These are phyloP conservation scores for Xylaria sp. DNA, from an alignment of 2,329 filamentous ascomycete genomes.

Conservation along the genomic window DNA sequence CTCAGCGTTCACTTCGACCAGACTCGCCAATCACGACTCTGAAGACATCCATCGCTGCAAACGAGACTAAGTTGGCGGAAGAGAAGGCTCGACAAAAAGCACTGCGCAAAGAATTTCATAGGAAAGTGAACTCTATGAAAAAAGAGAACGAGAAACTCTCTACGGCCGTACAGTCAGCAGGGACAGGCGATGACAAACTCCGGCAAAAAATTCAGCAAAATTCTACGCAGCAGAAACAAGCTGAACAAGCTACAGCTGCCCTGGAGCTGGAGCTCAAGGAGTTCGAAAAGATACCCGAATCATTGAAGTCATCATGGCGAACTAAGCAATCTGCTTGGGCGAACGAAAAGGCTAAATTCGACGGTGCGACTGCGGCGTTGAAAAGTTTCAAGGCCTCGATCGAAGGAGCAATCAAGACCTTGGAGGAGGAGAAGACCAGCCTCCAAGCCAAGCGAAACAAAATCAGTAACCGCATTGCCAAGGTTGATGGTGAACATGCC, in stretches of 20 bases:
- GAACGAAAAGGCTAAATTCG: constrained; percentile 68
- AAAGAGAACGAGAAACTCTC: constrained; percentile 79
- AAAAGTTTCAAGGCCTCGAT: constrained; percentile 69
- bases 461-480: constrained; percentile 75
- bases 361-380: constrained; percentile 65
- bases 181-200: constrained; percentile 80
- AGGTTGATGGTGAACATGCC: constrained; percentile 77
- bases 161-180: constrained; percentile 73
- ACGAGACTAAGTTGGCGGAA: constrained; percentile 76
- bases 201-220: constrained; percentile 80
- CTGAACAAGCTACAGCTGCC: constrained; percentile 65
- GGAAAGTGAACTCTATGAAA: constrained; percentile 71
- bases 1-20: constrained; percentile 73
- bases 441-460: constrained; percentile 77
- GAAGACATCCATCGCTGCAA: constrained; percentile 78
- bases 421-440: constrained; percentile 72
- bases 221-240: constrained; percentile 76
- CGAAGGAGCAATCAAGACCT: constrained; percentile 70
- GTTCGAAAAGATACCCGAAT: constrained; percentile 71
- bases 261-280: constrained; percentile 71
- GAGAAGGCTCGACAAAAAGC: constrained; percentile 76
- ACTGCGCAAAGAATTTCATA: constrained; percentile 79
- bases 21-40: constrained; percentile 82
- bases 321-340: constrained; percentile 64
- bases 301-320: constrained; percentile 68